These are phyloP conservation scores for Prunus fruticosa DNA, from an alignment of 306 rosid species.

Conservation along the genomic window DNA sequence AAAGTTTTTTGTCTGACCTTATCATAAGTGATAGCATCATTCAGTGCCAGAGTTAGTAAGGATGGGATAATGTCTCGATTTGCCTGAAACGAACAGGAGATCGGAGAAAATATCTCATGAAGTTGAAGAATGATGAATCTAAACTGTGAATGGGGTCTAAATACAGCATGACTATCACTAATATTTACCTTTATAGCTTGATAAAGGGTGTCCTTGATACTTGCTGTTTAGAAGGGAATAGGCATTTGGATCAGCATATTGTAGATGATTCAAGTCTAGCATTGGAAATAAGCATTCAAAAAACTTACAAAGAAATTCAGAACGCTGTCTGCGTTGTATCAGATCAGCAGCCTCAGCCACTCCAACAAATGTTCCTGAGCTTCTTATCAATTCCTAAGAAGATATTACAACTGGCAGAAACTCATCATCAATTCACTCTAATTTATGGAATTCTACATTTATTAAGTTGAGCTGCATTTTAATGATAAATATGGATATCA, in stretches of 20 bases:
- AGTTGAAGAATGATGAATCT: background rate
- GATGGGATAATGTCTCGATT: slow-evolving; percentile 69
- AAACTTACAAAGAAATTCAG: slow-evolving; percentile 76
- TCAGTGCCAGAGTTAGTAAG: slow-evolving; percentile 67
- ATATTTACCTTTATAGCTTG: slow-evolving; percentile 57
- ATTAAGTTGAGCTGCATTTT: too few relatives aligned
- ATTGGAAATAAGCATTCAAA: slow-evolving; percentile 18
- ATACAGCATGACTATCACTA: background rate
- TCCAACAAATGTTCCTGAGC: slow-evolving; percentile 50
- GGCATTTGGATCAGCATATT: slow-evolving; percentile 23
- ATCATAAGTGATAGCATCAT: slow-evolving; percentile 84
- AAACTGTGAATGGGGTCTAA: background rate
- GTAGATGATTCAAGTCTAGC: slow-evolving; percentile 10
- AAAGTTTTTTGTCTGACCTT: slow-evolving; percentile 54
- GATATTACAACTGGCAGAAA: slow-evolving; percentile 60
- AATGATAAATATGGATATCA: too few relatives aligned
- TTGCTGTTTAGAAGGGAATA: slow-evolving; percentile 50
- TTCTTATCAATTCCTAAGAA: slow-evolving; percentile 64
- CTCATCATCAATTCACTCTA: slow-evolving; percentile 70
- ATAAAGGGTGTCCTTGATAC: slow-evolving; percentile 58
- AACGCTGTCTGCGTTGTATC: slow-evolving; percentile 84
- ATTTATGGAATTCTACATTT: slow-evolving; percentile 5
- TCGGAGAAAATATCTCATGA: background rate
- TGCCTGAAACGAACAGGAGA: slow-evolving; percentile 48
- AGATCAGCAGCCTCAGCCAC: slow-evolving; percentile 86